These are phyloP conservation scores for Lipomyces sp. DNA, from an alignment of 805 yeast genomes.

Conservation along the genomic window DNA sequence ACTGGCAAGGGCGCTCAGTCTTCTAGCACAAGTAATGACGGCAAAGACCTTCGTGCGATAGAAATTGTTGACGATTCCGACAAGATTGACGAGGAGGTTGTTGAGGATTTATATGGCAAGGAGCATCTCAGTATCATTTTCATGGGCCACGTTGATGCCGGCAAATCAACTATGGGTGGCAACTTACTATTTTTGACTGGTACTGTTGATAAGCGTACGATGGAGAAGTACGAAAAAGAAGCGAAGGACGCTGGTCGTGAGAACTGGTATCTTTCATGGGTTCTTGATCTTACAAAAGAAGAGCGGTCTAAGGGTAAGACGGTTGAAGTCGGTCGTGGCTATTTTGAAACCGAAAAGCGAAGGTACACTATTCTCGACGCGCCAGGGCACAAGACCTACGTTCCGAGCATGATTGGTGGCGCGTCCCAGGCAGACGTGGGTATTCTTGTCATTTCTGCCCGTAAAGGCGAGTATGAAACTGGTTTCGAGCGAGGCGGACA, in stretches of 20 bases:
- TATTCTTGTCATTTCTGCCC: slow-evolving; percentile 92
- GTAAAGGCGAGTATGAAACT: slow-evolving; percentile 99
- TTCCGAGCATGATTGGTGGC: slow-evolving; percentile 99
- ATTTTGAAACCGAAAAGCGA: slow-evolving; percentile 96
- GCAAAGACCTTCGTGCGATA: slow-evolving; percentile 44
- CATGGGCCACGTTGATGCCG: slow-evolving; percentile 99
- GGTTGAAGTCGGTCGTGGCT: slow-evolving; percentile 97
- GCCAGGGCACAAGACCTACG: slow-evolving; percentile 99
- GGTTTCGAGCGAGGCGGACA: slow-evolving; percentile 99
- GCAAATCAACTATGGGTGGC: slow-evolving; percentile 99
- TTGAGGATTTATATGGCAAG: slow-evolving; percentile 92
- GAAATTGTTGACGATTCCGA: slow-evolving; percentile 73
- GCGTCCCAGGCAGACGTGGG: slow-evolving; percentile 99
- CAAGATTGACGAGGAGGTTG: slow-evolving; percentile 84
- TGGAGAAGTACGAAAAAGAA: slow-evolving; percentile 96
- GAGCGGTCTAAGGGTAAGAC: slow-evolving; percentile 99
- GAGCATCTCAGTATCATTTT: slow-evolving; percentile 96
- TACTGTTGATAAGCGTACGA: slow-evolving; percentile 97
- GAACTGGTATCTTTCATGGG: slow-evolving; percentile 99
- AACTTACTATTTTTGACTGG: slow-evolving; percentile 91
- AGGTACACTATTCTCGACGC: slow-evolving; percentile 98
- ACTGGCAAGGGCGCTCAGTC: slow-evolving; percentile 39
- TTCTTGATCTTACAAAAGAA: slow-evolving; percentile 98
- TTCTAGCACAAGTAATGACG: slow-evolving; percentile 29
- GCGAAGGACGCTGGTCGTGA: slow-evolving; percentile 99